Evolutionary conservation across 306 rosid genomes (phyloP).

Genomic region (Rosa chinensis): DNA sequence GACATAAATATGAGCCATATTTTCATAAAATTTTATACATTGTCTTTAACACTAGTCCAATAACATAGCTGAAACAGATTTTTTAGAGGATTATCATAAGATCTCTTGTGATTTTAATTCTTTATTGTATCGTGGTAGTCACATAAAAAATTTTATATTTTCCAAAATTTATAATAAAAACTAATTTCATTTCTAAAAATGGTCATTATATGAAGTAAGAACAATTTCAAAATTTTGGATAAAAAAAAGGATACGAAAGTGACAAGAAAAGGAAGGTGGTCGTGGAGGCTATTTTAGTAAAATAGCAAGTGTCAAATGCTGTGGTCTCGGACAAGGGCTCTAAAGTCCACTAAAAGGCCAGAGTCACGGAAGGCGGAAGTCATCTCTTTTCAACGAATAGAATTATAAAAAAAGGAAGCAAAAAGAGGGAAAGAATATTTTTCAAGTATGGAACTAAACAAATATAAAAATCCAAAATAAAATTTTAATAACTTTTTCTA

Average conservation of each 20-base stretch:
- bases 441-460: not conserved
- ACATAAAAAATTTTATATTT: no score
- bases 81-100: not conserved
- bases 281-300: constrained; percentile 23
- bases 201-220: not conserved
- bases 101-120: no score
- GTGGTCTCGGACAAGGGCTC: constrained; percentile 42
- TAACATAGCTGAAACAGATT: no score
- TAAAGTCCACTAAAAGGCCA: constrained; percentile 25
- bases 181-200: not conserved
- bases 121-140: not conserved
- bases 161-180: not conserved
- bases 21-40: no score
- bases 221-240: not conserved
- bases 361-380: constrained; percentile 22
- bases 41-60: no score
- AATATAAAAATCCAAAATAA: not conserved
- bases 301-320: constrained; percentile 3
- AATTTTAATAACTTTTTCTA: not conserved
- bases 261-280: not conserved
- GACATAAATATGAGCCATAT: no score
- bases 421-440: not conserved
- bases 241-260: not conserved
- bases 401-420: not conserved
- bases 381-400: constrained; percentile 10